Evolutionary conservation across 305 asterid genomes (phyloP), one percentile per base, ranked within the genome.

Genomic region (Solanum hybrid): DNA sequence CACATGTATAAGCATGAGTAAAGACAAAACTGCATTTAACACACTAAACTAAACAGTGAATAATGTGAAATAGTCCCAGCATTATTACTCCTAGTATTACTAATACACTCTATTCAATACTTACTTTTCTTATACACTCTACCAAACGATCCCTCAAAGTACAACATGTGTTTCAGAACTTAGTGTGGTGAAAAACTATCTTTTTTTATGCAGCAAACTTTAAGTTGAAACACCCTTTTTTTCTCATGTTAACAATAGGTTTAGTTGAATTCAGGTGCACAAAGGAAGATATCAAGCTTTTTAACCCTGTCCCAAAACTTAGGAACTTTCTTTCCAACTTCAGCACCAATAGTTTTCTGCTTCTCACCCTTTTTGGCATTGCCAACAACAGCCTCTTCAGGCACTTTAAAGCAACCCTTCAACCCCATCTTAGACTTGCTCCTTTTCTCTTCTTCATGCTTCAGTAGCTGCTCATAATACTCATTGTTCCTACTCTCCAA

Each of bases 371-470:
- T 82, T n/a, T 29, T 35, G 34, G n/a, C 82, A 69, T 82, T 67
- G 83, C 88, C 90, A 73, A 33, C 22, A 36, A 9, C 22, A 2
- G 73, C 24, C 42, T n/a, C 88, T 82, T 64, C 84, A 28, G 33
- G 11, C 36, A 89, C 73, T 84, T 89, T 14, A 18, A 88, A 88
- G 74, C 95, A 95, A 39, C 92, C 95, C 86, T 94, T 96, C 88
- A 92, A 91, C 11, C 85, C 13, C 57, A 79, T 36, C 57, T 75
- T 91, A n/a, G 71, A 88, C 22, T 74, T 88, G 86, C n/a, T 29
- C 22, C 67, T 88, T 81, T 87, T 86, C 67, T 91, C 90, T 40
- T 90, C 93, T 80, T 91, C 91, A 22, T 89, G 89, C 16, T 90
- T 89, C 26, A 83, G 75, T 11, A 92, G 90, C 67, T 90, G 90